A percentile compares a stretch with the other conserved stretches of the same genome.
Conservation (phyloP, 1,139 yeast genomes). For the Ogataea hybrid region DNA sequence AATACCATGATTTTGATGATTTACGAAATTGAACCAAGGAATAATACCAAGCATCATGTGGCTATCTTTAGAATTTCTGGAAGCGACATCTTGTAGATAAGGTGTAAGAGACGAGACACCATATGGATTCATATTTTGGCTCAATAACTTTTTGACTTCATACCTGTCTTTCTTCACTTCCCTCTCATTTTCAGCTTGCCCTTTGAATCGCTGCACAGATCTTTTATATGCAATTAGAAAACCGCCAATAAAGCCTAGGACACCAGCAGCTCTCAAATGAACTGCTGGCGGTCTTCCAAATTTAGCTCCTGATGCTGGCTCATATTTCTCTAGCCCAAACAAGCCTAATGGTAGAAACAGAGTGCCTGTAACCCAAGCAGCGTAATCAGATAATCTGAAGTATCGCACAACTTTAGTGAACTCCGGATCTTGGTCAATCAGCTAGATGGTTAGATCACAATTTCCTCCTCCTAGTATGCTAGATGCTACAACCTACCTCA, state of each 20-base stretch:
- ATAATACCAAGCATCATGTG: constrained; percentile 58
- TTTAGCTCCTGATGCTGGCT: constrained; percentile 59
- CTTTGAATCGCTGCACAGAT: constrained; percentile 74
- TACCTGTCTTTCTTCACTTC: constrained; percentile 74
- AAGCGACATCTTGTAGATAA: constrained; percentile 73
- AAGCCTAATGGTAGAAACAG: constrained; percentile 67
- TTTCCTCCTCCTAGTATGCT: background rate
- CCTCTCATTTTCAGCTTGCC: constrained; percentile 68
- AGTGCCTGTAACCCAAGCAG: constrained; percentile 60
- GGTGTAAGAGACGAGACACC: constrained; percentile 54
- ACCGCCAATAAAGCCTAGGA: constrained; percentile 70
- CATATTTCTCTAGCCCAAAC: constrained; percentile 59
- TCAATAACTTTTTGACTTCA: constrained; percentile 67
- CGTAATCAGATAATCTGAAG: constrained; percentile 68
- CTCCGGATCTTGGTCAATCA: constrained; percentile 79
- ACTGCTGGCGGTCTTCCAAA: constrained; percentile 57
- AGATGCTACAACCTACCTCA: constrained; percentile 25
- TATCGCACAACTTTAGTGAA: constrained; percentile 70
- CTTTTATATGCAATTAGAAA: constrained; percentile 65
- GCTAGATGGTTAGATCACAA: constrained; percentile 13
- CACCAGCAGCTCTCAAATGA: constrained; percentile 56
- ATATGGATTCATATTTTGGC: constrained; percentile 68
- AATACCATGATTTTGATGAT: constrained; percentile 84
- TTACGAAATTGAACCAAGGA: constrained; percentile 82
- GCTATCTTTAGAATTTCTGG: constrained; percentile 78